These are phyloP conservation scores for Corymbia citriodora DNA, from an alignment of 441 rosid species.

Conservation along the genomic window DNA sequence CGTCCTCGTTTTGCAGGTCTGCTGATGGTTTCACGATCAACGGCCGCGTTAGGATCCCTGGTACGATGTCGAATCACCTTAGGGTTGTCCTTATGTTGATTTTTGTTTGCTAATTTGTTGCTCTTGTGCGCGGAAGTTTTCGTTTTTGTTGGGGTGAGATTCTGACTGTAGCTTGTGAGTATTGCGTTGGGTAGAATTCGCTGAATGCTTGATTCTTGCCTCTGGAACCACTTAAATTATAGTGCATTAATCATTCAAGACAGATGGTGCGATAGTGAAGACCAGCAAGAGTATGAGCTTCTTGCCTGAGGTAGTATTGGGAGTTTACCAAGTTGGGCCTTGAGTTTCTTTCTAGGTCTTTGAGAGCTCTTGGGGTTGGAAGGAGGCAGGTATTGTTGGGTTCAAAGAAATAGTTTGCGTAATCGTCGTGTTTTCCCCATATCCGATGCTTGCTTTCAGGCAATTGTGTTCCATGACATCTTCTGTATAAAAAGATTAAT, in stretches of 20 bases:
- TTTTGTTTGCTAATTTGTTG: background rate
- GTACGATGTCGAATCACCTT: constrained; percentile 14
- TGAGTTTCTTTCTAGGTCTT: background rate
- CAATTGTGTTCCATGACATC: background rate
- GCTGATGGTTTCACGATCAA: constrained; percentile 59
- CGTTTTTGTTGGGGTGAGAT: background rate
- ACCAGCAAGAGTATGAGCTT: background rate
- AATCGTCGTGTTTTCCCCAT: background rate
- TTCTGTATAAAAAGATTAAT: background rate
- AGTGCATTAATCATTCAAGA: background rate
- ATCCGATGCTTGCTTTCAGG: background rate
- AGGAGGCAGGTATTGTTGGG: background rate
- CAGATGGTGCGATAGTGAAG: background rate
- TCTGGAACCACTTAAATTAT: background rate
- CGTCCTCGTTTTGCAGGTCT: constrained; percentile 28
- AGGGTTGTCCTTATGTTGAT: background rate
- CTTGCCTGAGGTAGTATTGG: background rate
- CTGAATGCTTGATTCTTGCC: background rate
- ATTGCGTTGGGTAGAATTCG: background rate
- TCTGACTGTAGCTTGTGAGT: background rate
- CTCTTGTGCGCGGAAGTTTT: background rate
- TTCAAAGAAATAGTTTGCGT: background rate
- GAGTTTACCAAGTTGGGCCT: background rate
- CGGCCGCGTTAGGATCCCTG: constrained; percentile 72
- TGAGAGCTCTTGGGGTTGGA: background rate